Percentiles rank a stretch among this genome's conserved stretches.
phyloP scores from a whole-genome alignment of 305 asterid species.

The Petunia hybrid region DNA sequence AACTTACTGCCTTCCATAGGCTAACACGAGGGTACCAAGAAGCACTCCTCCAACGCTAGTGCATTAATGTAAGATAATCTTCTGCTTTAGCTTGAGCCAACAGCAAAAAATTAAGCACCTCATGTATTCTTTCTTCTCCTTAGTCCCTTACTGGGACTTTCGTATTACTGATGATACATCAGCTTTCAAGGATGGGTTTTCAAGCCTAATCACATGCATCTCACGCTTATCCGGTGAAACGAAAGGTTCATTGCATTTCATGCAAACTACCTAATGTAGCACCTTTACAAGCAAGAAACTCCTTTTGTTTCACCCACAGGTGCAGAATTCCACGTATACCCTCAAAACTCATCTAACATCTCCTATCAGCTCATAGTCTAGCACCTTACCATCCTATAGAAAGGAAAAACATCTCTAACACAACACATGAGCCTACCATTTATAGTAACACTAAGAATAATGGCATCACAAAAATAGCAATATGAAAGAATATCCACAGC shows the following conservation, averaged over 20 bases:
- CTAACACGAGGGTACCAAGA: neutral
- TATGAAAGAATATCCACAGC: neutral
- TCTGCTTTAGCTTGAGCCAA: neutral
- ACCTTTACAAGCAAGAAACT: conserved; percentile 22
- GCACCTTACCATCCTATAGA: neutral
- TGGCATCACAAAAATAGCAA: neutral
- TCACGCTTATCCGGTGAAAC: conserved; percentile 16
- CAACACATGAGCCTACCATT: conserved; percentile 18
- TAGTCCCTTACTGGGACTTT: conserved; percentile 8
- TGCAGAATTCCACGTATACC: conserved; percentile 12
- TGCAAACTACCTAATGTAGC: conserved; percentile 1
- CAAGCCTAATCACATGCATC: conserved; percentile 14
- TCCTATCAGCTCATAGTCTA: neutral
- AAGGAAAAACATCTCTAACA: neutral
- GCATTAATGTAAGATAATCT: neutral
- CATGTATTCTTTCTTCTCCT: neutral
- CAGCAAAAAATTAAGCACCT: neutral
- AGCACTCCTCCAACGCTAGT: conserved; percentile 13
- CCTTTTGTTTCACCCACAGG: conserved; percentile 16
- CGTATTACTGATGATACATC: neutral
- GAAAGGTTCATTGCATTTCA: conserved; percentile 7
- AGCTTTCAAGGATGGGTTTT: neutral
- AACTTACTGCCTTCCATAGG: neutral
- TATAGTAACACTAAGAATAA: neutral
- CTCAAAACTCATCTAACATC: conserved; percentile 20